Evolutionary conservation across 2,329 filamentous ascomycete genomes (phyloP).

Genomic region (Aspergillus tamarii): DNA sequence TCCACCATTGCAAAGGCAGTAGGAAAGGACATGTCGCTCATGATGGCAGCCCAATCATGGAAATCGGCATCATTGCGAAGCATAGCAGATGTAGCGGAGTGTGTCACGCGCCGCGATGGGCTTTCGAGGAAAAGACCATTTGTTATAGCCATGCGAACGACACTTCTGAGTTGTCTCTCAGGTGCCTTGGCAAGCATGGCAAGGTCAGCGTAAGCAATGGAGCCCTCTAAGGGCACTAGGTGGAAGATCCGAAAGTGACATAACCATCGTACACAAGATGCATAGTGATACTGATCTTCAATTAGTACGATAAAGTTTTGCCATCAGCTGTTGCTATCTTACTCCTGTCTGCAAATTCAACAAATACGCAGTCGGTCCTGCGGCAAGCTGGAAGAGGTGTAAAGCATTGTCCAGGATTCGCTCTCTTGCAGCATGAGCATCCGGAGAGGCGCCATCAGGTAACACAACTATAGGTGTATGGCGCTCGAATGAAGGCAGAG

Average conservation of each 20-base stretch:
- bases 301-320: background rate
- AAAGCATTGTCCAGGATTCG: background rate
- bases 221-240: constrained; percentile 28
- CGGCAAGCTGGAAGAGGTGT: background rate
- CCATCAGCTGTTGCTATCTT: background rate
- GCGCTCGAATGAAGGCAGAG: background rate
- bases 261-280: constrained; percentile 33
- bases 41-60: constrained; percentile 60
- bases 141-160: constrained; percentile 62
- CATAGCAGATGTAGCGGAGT: constrained; percentile 58
- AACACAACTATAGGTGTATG: background rate
- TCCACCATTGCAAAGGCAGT: constrained; percentile 25
- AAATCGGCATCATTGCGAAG: constrained; percentile 34
- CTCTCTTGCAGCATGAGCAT: constrained; percentile 3
- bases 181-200: constrained; percentile 28
- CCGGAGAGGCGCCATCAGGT: background rate
- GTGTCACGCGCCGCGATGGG: constrained; percentile 54
- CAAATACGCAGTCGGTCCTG: constrained; percentile 24
- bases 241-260: constrained; percentile 34
- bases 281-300: constrained; percentile 23
- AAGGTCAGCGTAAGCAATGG: constrained; percentile 30
- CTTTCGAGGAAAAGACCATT: constrained; percentile 60
- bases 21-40: constrained; percentile 31
- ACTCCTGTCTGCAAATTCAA: constrained; percentile 13
- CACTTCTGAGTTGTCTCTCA: constrained; percentile 29